Percentiles rank a stretch among this genome's conserved stretches.
phyloP scores from a whole-genome alignment of 805 yeast genomes.

The Cyberlindnera euphorbiiphila region DNA sequence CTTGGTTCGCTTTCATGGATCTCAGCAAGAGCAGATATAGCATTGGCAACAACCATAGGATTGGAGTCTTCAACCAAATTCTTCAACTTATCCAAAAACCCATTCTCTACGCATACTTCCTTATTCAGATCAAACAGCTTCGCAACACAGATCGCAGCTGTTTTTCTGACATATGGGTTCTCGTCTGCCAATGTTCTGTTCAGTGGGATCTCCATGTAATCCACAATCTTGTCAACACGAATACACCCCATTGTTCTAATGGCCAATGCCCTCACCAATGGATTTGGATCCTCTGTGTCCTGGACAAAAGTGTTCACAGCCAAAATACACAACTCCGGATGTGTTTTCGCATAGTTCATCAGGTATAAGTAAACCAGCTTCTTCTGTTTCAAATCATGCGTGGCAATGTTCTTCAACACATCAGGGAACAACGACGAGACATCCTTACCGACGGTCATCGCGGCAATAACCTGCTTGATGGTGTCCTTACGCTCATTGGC shows the following conservation, averaged over 20 bases:
- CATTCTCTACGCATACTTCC: conserved; percentile 78
- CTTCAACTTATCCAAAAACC: conserved; percentile 68
- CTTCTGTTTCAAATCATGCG: conserved; percentile 94
- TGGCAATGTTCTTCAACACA: conserved; percentile 92
- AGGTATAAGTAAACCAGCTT: conserved; percentile 89
- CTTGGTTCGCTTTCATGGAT: conserved; percentile 65
- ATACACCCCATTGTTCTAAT: conserved; percentile 99
- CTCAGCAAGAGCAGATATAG: conserved; percentile 81
- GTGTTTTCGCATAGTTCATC: conserved; percentile 96
- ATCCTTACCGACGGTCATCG: conserved; percentile 97
- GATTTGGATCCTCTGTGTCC: conserved; percentile 96
- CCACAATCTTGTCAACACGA: conserved; percentile 91
- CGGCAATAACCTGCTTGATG: conserved; percentile 92
- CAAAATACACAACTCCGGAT: conserved; percentile 91
- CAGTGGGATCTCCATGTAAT: conserved; percentile 88
- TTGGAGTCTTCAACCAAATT: conserved; percentile 77
- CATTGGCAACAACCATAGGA: conserved; percentile 97
- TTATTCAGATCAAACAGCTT: conserved; percentile 86
- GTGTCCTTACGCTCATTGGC: conserved; percentile 95
- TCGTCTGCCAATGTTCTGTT: conserved; percentile 84
- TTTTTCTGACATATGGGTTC: conserved; percentile 95
- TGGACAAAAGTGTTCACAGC: conserved; percentile 96
- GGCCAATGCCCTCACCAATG: conserved; percentile 91
- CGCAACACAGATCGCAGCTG: conserved; percentile 97
- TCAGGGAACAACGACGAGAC: conserved; percentile 94